Evolutionary conservation across 495 filamentous ascomycete species (phyloP), one percentile per base, ranked within the genome.

Genomic region (Bryoglossum gracile): DNA sequence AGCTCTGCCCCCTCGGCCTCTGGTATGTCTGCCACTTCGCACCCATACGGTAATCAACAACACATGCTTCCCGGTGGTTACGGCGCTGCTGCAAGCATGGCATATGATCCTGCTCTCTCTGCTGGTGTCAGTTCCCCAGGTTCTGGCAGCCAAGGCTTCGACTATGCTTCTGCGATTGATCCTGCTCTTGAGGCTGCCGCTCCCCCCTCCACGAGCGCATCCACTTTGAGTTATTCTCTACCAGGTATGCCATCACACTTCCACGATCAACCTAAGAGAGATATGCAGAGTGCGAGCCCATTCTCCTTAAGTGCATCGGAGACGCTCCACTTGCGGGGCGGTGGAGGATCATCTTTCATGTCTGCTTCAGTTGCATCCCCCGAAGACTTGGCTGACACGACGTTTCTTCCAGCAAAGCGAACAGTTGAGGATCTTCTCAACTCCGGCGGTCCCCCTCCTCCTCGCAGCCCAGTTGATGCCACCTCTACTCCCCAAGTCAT

Each of bases 351-450:
- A 57, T 65, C 55, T 45, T 38, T 54, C 48, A 50, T 43, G 38
- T 50, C 56, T 53, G 55, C 57, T 51, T 58, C 54, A 54, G 52
- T 60, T 47, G 58, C 55, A 55, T 60, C 61, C 48, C 55, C 61
- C 53, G 60, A 43, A 44, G 62, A 50, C 61, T 56, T 53, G 49
- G 53, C 56, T 51, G 64, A 74, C 77, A 64, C 75, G 68, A 64
- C 64, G 58, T 65, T 57, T 62, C 54, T 55, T 64, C 51, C 71
- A 88, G 85, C 76, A 60, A 85, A 82, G 69, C 69, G 52, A 21
- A 83, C 78, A 51, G 79, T 92, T 54, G 78, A 81, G 65, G 83
- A 94, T 58, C 78, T 94, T 26, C 76, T 91, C 55, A 70, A 78
- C 34, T 65, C 86, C 25, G 74, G 78, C 54, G 83, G 82, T 43